Percentiles rank a stretch among this genome's conserved stretches.
These are phyloP conservation scores for bread wheat (Triticum aestivum) DNA, from an alignment of 176 grass and related monocot genomes.

Conservation along the genomic window DNA sequence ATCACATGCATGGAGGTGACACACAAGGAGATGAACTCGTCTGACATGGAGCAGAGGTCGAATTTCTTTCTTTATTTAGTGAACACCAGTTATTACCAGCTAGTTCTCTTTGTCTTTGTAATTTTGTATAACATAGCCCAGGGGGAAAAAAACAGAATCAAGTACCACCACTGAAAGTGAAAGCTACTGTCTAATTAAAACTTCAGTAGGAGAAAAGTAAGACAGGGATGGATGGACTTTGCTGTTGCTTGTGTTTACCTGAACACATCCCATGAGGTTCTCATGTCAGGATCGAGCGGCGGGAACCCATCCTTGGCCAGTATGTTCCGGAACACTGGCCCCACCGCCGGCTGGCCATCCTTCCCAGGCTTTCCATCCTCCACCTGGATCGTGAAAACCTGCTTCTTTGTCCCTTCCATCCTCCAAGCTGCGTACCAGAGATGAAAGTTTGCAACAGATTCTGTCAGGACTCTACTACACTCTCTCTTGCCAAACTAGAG, in stretches of 20 bases:
- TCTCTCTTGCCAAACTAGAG: not conserved
- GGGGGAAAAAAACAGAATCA: not conserved
- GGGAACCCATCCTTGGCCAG: slow-evolving; percentile 87
- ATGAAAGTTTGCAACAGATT: slow-evolving; percentile 19
- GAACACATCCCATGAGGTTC: slow-evolving; percentile 96
- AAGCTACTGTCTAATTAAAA: not conserved
- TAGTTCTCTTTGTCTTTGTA: not conserved
- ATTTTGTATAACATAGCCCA: not conserved
- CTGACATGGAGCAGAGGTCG: not conserved
- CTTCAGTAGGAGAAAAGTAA: not conserved
- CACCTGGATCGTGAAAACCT: slow-evolving; percentile 63
- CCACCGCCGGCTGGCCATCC: slow-evolving; percentile 63
- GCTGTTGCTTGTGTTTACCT: slow-evolving; percentile 50
- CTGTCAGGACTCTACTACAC: not conserved
- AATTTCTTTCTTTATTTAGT: not conserved
- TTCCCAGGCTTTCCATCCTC: slow-evolving; percentile 61
- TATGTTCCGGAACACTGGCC: slow-evolving; percentile 66
- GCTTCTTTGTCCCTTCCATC: slow-evolving; percentile 43
- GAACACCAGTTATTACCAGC: not conserved
- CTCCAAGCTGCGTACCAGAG: slow-evolving; percentile 11
- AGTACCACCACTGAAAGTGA: not conserved
- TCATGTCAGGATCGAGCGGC: slow-evolving; percentile 48
- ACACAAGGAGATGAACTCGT: not conserved
- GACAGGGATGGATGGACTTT: not conserved
- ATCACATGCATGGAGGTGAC: not conserved